A percentile compares a stretch with the other conserved stretches of the same genome.
These are phyloP conservation scores for Jimgerdemannia flammicorona DNA, from an alignment of 192 early-diverging fungal species.

Conservation along the genomic window DNA sequence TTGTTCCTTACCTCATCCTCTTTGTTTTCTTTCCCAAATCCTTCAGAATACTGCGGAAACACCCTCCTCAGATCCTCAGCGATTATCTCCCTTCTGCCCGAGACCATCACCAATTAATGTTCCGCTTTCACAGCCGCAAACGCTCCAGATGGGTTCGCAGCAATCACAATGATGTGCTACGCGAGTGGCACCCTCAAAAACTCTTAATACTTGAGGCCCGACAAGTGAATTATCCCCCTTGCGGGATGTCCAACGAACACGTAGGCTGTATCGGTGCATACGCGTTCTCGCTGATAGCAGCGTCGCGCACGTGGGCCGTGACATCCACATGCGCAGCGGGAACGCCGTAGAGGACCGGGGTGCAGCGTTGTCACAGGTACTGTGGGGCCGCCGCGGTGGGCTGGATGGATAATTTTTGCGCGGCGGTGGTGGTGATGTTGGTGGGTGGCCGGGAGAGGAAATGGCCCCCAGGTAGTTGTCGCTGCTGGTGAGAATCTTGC, in stretches of 20 bases:
- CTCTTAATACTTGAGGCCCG: constrained; percentile 38
- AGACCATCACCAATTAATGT: constrained; percentile 3
- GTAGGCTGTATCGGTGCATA: constrained; percentile 62
- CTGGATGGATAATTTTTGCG: not conserved
- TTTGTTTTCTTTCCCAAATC: constrained; percentile 9
- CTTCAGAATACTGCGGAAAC: constrained; percentile 24
- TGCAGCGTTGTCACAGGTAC: not conserved
- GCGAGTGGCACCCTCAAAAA: constrained; percentile 50
- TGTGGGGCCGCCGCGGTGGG: not conserved
- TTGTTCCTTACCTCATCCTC: not conserved
- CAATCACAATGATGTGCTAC: constrained; percentile 53
- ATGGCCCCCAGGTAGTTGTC: constrained; percentile 25
- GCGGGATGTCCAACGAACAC: constrained; percentile 53
- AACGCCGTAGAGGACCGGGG: not conserved
- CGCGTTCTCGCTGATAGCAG: constrained; percentile 65
- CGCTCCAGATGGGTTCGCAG: constrained; percentile 56
- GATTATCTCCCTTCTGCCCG: constrained; percentile 12
- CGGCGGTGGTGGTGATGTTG: not conserved
- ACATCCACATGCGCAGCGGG: constrained; percentile 59
- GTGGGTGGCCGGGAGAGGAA: not conserved
- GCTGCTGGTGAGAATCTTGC: constrained; percentile 18
- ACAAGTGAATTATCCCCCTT: constrained; percentile 17
- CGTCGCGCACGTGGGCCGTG: constrained; percentile 45
- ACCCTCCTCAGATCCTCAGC: constrained; percentile 31
- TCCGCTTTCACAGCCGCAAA: constrained; percentile 56